A percentile compares a stretch with the other conserved stretches of the same genome.
Evolutionary conservation across 192 early-diverging fungal genomes (phyloP).

Genomic region (Coemansia sp.): DNA sequence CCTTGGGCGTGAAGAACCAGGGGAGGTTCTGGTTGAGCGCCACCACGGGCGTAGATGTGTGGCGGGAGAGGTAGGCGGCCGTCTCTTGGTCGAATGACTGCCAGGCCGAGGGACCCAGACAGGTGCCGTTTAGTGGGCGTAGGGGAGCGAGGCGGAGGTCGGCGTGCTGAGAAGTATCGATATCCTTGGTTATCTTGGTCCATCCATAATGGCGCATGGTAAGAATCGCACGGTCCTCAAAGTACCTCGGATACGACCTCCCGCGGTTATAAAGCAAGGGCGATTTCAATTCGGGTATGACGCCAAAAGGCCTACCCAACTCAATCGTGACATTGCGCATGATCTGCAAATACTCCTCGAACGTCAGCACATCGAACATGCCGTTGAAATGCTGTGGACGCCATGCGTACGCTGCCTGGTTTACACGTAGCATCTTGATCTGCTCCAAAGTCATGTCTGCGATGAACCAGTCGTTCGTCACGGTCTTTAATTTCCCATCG

Average conservation of each 20-base stretch:
- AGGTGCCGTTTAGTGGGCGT: background rate
- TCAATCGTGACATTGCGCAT: constrained; percentile 35
- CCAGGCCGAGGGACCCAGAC: constrained; percentile 35
- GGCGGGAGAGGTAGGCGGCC: constrained; percentile 36
- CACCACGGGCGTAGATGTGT: constrained; percentile 29
- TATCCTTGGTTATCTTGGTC: constrained; percentile 21
- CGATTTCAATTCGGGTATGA: constrained; percentile 55
- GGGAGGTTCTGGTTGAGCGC: constrained; percentile 37
- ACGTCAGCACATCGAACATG: constrained; percentile 42
- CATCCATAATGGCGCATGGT: constrained; percentile 46
- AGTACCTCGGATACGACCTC: constrained; percentile 35
- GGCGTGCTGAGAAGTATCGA: constrained; percentile 19
- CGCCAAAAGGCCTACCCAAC: constrained; percentile 41
- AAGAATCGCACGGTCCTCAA: constrained; percentile 53
- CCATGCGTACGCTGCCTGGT: constrained; percentile 38
- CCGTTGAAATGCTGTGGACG: constrained; percentile 50
- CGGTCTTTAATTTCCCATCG: constrained; percentile 4
- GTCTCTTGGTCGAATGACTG: constrained; percentile 56
- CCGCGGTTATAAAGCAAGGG: constrained; percentile 44
- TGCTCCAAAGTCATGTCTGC: constrained; percentile 47
- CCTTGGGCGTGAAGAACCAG: constrained; percentile 41
- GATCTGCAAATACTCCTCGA: constrained; percentile 51
- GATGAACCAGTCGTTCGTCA: constrained; percentile 52
- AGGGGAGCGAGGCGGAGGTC: constrained; percentile 22
- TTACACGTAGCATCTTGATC: constrained; percentile 30